Conservation (phyloP, 257 asterid species). For the Forsythia suspensa region DNA sequence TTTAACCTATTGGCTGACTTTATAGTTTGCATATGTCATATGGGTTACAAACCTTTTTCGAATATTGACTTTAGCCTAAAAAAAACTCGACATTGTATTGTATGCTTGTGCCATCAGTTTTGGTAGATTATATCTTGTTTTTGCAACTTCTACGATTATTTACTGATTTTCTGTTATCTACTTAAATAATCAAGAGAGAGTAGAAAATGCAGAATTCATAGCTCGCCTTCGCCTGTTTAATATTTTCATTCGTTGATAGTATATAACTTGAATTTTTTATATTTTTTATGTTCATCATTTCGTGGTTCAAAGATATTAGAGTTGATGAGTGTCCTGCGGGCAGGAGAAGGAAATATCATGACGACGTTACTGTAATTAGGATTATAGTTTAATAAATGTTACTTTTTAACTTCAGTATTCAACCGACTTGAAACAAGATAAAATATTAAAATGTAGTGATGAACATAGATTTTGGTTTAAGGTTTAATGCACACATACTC, state of each 20-base stretch:
- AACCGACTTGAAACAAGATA: too few relatives aligned
- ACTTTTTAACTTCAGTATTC: too few relatives aligned
- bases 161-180: slow-evolving; percentile 8
- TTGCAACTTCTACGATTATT: slow-evolving; percentile 10
- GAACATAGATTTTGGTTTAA: too few relatives aligned
- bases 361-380: slow-evolving; percentile 88
- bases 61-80: slow-evolving; percentile 27
- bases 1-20: slow-evolving; percentile 17
- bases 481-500: too few relatives aligned
- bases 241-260: too few relatives aligned
- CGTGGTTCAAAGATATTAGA: slow-evolving; percentile 95
- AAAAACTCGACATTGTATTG: slow-evolving; percentile 1
- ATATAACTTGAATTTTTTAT: background rate
- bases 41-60: slow-evolving; percentile 15
- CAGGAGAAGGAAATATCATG: slow-evolving; percentile 85
- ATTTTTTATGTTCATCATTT: background rate
- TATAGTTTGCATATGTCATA: slow-evolving; percentile 22
- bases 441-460: too few relatives aligned
- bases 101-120: slow-evolving; percentile 20
- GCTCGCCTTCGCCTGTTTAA: background rate
- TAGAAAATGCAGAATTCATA: background rate
- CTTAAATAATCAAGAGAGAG: background rate
- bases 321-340: slow-evolving; percentile 93
- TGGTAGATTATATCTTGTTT: slow-evolving; percentile 1
- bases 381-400: too few relatives aligned